These are phyloP conservation scores for Pelargonium citronellum DNA, from an alignment of 441 rosid species.

Conservation along the genomic window DNA sequence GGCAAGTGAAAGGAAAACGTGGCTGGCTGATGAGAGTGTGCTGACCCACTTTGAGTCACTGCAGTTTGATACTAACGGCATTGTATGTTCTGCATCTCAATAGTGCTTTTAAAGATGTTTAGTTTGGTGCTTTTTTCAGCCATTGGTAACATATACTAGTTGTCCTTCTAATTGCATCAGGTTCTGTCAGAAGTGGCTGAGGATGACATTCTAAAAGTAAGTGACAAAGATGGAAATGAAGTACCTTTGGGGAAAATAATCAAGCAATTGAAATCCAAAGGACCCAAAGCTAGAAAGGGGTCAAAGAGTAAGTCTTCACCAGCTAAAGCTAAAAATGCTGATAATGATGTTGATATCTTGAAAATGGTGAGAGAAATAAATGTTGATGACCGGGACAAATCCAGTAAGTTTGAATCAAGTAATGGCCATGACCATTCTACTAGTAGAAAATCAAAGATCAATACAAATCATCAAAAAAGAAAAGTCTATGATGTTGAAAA, in stretches of 20 bases:
- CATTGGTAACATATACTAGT: conserved; percentile 22
- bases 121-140: conserved; percentile 16
- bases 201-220: conserved; percentile 46
- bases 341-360: conserved; percentile 74
- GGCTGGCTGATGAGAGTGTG: conserved; percentile 86
- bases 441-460: conserved; percentile 38
- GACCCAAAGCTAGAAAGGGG: conserved; percentile 50
- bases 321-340: conserved; percentile 46
- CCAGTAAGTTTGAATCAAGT: conserved; percentile 66
- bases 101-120: conserved; percentile 16
- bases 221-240: conserved; percentile 71
- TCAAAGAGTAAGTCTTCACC: conserved; percentile 45
- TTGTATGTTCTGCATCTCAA: conserved; percentile 39
- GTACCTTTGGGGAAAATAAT: conserved; percentile 74
- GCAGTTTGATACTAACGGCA: conserved; percentile 50
- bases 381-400: conserved; percentile 49
- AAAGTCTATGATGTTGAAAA: conserved; percentile 46
- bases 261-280: conserved; percentile 63
- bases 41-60: conserved; percentile 65
- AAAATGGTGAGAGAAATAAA: conserved; percentile 93
- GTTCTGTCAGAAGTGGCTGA: conserved; percentile 39
- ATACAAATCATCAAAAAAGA: conserved; percentile 48
- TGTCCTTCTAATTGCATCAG: conserved; percentile 35
- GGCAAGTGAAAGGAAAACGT: conserved; percentile 31
- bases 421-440: conserved; percentile 68